phyloP scores from a whole-genome alignment of 75 land plant species.

The Gnetum montanum region DNA sequence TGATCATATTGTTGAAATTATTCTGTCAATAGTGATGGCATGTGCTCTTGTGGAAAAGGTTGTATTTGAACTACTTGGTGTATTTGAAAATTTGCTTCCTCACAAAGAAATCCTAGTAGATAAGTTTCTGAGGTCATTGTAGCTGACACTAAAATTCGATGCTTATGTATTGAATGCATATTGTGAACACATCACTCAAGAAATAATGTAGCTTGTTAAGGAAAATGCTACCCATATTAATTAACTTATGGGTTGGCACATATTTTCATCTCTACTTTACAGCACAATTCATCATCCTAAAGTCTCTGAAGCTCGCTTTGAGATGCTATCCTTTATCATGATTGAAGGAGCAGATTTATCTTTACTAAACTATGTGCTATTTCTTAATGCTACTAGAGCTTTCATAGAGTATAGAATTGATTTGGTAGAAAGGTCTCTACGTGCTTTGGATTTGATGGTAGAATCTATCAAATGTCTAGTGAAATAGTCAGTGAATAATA shows the following conservation, averaged over 20 bases:
- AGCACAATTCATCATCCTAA: constrained; percentile 87
- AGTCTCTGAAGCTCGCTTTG: constrained; percentile 90
- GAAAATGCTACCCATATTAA: constrained; percentile 85
- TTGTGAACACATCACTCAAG: constrained; percentile 91
- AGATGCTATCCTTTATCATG: constrained; percentile 78
- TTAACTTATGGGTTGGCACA: constrained; percentile 89
- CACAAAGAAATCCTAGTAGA: constrained; percentile 90
- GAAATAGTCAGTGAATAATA: constrained; percentile 22
- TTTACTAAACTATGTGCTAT: constrained; percentile 53
- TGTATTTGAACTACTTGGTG: constrained; percentile 82
- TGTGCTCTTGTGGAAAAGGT: constrained; percentile 83
- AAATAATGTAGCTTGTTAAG: constrained; percentile 81
- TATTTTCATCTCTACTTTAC: constrained; percentile 65
- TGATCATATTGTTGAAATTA: constrained; percentile 82
- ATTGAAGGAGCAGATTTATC: constrained; percentile 48
- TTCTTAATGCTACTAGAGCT: constrained; percentile 56
- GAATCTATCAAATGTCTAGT: constrained; percentile 34
- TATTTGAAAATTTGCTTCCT: constrained; percentile 90
- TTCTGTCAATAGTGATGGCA: constrained; percentile 73
- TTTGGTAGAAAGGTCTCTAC: constrained; percentile 25
- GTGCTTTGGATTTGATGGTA: constrained; percentile 36
- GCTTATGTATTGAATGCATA: constrained; percentile 89
- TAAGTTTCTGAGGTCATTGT: constrained; percentile 88
- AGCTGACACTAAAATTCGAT: constrained; percentile 85
- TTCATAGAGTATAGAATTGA: constrained; percentile 41